A percentile compares a stretch with the other conserved stretches of the same genome.
Conservation (phyloP, 2,329 filamentous ascomycete species). For the Amylocarpus encephaloides region DNA sequence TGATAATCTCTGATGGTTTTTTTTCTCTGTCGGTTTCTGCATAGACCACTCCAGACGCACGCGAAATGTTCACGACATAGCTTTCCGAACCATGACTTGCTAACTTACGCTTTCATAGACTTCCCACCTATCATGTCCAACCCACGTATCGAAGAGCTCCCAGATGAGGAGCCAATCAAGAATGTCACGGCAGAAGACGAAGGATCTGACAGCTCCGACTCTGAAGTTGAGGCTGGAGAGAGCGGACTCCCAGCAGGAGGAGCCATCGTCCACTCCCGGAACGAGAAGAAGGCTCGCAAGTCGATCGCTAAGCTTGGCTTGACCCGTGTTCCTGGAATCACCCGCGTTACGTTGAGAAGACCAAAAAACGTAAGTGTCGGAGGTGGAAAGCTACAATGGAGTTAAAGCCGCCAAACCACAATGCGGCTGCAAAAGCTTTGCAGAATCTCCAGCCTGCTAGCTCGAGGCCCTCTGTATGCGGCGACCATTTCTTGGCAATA, state of each 20-base stretch:
- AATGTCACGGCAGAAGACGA: constrained; percentile 69
- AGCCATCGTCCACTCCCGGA: constrained; percentile 92
- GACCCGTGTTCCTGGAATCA: constrained; percentile 94
- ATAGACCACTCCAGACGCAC: constrained; percentile 15
- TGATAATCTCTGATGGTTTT: no score
- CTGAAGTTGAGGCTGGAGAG: constrained; percentile 68
- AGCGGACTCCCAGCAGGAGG: constrained; percentile 67
- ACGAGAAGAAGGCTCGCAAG: constrained; percentile 99
- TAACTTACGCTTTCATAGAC: constrained; percentile 25
- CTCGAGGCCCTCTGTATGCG: no score
- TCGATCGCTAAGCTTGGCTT: constrained; percentile 97
- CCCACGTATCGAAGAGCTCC: constrained; percentile 95
- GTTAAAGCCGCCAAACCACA: background rate
- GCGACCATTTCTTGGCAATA: background rate
- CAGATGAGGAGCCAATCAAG: constrained; percentile 85
- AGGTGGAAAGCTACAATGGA: background rate
- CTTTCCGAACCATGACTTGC: constrained; percentile 14
- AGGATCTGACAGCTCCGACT: constrained; percentile 63
- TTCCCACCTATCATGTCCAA: constrained; percentile 74
- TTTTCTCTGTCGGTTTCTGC: no score
- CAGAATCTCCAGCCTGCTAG: background rate
- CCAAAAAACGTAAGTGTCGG: constrained; percentile 87
- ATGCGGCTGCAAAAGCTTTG: background rate
- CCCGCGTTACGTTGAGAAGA: constrained; percentile 92
- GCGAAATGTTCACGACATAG: constrained; percentile 21